phyloP scores from a whole-genome alignment of 441 rosid species.

The Adansonia grandidieri region DNA sequence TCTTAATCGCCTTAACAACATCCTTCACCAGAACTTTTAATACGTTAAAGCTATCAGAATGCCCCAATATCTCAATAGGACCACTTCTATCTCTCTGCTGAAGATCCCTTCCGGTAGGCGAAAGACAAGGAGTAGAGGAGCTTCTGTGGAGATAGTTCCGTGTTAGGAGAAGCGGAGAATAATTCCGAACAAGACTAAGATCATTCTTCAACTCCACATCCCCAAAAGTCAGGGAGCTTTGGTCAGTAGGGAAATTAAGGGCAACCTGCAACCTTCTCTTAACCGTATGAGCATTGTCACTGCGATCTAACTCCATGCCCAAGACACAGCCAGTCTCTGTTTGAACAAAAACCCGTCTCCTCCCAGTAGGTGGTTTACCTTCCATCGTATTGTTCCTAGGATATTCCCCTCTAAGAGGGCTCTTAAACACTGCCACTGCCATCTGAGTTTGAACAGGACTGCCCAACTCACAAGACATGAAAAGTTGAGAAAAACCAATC shows the following conservation, averaged over 20 bases:
- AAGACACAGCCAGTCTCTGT: conserved; percentile 63
- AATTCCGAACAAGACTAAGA: conserved; percentile 53
- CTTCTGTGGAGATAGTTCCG: conserved; percentile 57
- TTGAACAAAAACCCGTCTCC: conserved; percentile 58
- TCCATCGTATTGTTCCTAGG: conserved; percentile 58
- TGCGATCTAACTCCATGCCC: conserved; percentile 62
- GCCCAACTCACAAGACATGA: conserved; percentile 78
- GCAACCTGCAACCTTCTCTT: conserved; percentile 59
- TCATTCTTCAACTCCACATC: conserved; percentile 57
- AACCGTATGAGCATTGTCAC: conserved; percentile 58
- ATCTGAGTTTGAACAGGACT: conserved; percentile 84
- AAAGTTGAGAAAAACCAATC: conserved; percentile 37
- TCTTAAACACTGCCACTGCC: conserved; percentile 71
- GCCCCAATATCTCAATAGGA: conserved; percentile 54
- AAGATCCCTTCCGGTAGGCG: conserved; percentile 54
- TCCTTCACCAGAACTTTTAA: conserved; percentile 46
- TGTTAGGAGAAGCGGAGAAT: conserved; percentile 56
- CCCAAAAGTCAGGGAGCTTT: conserved; percentile 56
- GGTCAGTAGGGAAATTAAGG: conserved; percentile 58
- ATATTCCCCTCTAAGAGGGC: conserved; percentile 64
- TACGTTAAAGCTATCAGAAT: conserved; percentile 35
- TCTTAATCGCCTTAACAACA: conserved; percentile 54
- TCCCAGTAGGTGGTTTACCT: conserved; percentile 57
- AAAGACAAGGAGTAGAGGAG: conserved; percentile 63
- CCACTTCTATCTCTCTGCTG: conserved; percentile 58